These are phyloP conservation scores for Herpotrichia juniperi DNA, from an alignment of 2,329 filamentous ascomycete genomes.

Conservation along the genomic window DNA sequence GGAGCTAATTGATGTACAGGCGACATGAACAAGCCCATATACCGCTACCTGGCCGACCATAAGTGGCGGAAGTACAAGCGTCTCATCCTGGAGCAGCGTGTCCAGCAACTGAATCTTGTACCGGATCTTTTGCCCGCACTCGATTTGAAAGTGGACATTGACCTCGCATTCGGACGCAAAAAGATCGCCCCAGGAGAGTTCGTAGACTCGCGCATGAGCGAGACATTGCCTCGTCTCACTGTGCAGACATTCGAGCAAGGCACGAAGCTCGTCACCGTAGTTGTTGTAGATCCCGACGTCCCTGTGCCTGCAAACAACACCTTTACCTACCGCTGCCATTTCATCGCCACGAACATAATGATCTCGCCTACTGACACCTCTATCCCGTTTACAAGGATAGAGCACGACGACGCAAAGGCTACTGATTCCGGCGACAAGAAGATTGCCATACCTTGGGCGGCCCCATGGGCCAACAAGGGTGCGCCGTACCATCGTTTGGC, in stretches of 20 bases:
- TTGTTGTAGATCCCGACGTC: constrained; percentile 88
- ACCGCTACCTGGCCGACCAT: constrained; percentile 83
- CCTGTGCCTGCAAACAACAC: constrained; percentile 76
- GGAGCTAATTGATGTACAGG: constrained; percentile 58
- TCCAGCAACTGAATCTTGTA: constrained; percentile 83
- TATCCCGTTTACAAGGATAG: constrained; percentile 38
- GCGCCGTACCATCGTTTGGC: constrained; percentile 88
- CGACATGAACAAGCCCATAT: constrained; percentile 96
- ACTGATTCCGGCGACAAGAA: constrained; percentile 59
- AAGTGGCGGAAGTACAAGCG: constrained; percentile 89
- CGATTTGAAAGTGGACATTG: constrained; percentile 78
- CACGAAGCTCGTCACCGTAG: constrained; percentile 81
- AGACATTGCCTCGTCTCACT: constrained; percentile 74
- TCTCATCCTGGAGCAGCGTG: constrained; percentile 80
- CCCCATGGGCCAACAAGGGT: constrained; percentile 87
- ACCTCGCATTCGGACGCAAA: constrained; percentile 76
- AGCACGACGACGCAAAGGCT: constrained; percentile 45
- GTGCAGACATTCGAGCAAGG: constrained; percentile 87
- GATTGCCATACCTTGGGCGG: constrained; percentile 79
- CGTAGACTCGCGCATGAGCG: constrained; percentile 75
- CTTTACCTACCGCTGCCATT: constrained; percentile 86
- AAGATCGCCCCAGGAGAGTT: constrained; percentile 78
- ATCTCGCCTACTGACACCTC: constrained; percentile 61
- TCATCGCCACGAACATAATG: constrained; percentile 76
- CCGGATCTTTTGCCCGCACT: constrained; percentile 86